A percentile compares a stretch with the other conserved stretches of the same genome.
phyloP scores from a whole-genome alignment of 1,284 basidiomycete genomes.

The Anthracocystis walkeri region DNA sequence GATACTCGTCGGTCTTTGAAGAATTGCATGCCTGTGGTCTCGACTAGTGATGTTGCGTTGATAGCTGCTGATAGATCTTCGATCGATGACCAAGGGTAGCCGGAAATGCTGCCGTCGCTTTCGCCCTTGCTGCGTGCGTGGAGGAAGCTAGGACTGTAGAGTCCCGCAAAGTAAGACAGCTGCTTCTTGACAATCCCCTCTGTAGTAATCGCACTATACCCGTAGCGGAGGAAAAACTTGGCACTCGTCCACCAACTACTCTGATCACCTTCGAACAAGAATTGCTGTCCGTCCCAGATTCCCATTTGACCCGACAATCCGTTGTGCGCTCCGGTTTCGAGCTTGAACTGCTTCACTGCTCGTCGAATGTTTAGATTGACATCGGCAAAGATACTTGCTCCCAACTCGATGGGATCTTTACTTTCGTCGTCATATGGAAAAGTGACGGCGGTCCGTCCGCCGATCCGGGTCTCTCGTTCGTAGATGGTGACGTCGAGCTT shows the following conservation, averaged over 20 bases:
- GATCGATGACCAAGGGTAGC: conserved; percentile 76
- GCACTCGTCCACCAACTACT: conserved; percentile 65
- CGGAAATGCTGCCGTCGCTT: conserved; percentile 13
- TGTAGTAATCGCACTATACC: conserved; percentile 76
- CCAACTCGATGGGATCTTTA: conserved; percentile 77
- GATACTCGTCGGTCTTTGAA: conserved; percentile 51
- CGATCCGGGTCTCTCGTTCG: conserved; percentile 80
- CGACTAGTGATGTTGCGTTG: conserved; percentile 71
- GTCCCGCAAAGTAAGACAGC: conserved; percentile 71
- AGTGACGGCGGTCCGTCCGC: conserved; percentile 83
- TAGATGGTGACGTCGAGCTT: conserved; percentile 81
- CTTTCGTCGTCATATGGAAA: conserved; percentile 79
- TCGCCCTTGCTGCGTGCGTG: conserved; percentile 59
- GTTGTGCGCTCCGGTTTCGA: conserved; percentile 29
- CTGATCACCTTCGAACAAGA: conserved; percentile 61
- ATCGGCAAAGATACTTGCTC: conserved; percentile 87
- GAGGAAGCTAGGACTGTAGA: conserved; percentile 77
- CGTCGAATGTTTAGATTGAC: conserved; percentile 78
- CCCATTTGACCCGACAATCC: conserved; percentile 44
- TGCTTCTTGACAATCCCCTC: conserved; percentile 74
- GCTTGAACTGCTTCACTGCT: conserved; percentile 42
- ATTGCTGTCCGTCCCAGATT: conserved; percentile 82
- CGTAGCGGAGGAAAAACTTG: conserved; percentile 78
- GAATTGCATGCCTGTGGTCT: conserved; percentile 64
- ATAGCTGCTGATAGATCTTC: conserved; percentile 74